Base-by-base conservation (phyloP, 2,329 filamentous ascomycete genomes). In the Diaporthe sp. region DNA sequence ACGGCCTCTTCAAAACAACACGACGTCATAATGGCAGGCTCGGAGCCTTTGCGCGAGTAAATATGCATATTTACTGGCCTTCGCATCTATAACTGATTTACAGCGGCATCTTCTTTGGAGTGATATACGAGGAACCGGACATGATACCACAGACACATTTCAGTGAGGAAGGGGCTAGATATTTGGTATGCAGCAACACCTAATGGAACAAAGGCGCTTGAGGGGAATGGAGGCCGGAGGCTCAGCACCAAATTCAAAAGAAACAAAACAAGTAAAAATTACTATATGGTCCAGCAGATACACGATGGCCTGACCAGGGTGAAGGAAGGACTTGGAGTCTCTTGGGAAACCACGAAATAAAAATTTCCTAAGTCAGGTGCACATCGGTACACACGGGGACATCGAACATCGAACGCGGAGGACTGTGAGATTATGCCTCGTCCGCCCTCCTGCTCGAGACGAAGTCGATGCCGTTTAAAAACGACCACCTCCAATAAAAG, bases 101-200 rank as follows among this genome's bases (percentile, higher is more conserved):
- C 22, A 53, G 58, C 71, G 60, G 49, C 58, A 60, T 61, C 71
- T 49, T n/a, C 42, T 61, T 49, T 61, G 71, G 71, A 55, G 17
- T 55, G 34, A 65, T 73, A 73, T 44, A 73, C 71, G 71, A 73
- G 57, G 34, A 63, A 65, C 49, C 7, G 58, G 71, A 13, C 25
- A 73, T 55, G 58, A 65, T 65, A 73, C 71, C 58, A 73, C 31
- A 68, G 49, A 70, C 15, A 68, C 49, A 70, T 70, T 39, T 55
- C 65, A 70, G 34, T 42, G 47, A 49, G 47, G 65, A 28, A 42
- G 44, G 39, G 42, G 28, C 55, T 70, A 39, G 49, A 70, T 31
- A 51, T 42, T 37, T 39, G 65, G 65, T 70, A 42, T 55, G 65
- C 65, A 39, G 34, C 65, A 55, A 37, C 65, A 53, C 34, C 42